Percentiles rank a stretch among this genome's conserved stretches.
These are phyloP conservation scores for Podila verticillata DNA, from an alignment of 192 early-diverging fungal species.

Conservation along the genomic window DNA sequence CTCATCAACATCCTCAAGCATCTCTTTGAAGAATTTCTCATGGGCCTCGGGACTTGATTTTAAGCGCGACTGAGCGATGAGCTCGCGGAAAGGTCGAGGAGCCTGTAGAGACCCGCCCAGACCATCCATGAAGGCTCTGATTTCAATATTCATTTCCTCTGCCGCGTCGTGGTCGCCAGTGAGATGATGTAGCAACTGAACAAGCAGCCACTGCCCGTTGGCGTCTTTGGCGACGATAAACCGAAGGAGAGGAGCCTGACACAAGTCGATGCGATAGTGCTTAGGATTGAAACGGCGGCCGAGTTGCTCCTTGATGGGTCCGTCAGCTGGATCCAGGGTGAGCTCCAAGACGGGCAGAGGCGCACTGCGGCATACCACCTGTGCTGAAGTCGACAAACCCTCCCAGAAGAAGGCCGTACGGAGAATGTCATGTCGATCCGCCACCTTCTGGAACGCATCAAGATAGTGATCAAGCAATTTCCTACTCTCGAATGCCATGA, in stretches of 20 bases:
- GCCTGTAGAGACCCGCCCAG: neutral
- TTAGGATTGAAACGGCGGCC: neutral
- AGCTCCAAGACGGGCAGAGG: neutral
- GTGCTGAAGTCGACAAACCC: neutral
- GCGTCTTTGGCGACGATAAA: neutral
- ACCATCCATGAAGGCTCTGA: neutral
- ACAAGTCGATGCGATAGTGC: neutral
- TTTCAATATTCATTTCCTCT: constrained; percentile 1
- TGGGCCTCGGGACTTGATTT: neutral
- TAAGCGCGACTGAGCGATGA: neutral
- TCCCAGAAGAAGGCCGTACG: constrained; percentile 6
- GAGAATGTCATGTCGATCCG: constrained; percentile 12
- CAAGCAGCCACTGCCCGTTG: constrained; percentile 1
- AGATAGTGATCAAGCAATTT: constrained; percentile 7
- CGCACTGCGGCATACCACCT: neutral
- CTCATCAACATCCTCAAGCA: neutral
- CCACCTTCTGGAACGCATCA: constrained; percentile 3
- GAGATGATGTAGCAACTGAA: neutral
- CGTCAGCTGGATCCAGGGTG: constrained; percentile 1
- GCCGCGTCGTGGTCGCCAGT: constrained; percentile 5
- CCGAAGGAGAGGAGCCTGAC: neutral
- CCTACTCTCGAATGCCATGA: neutral
- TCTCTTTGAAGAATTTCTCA: constrained; percentile 1
- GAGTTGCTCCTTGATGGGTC: constrained; percentile 4
- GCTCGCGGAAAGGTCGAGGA: neutral